phyloP scores from a whole-genome alignment of 1,284 basidiomycete genomes.

The Vanrija sp. region DNA sequence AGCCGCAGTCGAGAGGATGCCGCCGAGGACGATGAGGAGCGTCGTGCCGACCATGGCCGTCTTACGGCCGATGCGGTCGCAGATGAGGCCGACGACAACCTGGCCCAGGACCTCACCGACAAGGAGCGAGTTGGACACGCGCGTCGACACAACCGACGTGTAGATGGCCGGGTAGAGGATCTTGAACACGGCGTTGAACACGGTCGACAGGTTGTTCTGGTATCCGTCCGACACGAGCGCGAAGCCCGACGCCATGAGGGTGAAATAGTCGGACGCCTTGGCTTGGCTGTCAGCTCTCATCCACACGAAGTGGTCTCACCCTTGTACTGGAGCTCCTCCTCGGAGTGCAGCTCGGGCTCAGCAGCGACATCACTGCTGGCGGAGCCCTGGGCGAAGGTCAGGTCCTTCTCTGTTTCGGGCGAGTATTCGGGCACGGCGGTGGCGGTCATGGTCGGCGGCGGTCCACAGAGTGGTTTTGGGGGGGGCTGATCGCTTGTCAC shows the following conservation, averaged over 20 bases:
- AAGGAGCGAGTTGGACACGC: conserved; percentile 68
- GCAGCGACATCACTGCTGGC: too few relatives aligned
- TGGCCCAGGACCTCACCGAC: conserved; percentile 55
- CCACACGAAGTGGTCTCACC: too few relatives aligned
- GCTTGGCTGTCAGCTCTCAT: conserved; percentile 1
- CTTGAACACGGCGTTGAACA: conserved; percentile 27
- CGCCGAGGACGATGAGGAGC: conserved; percentile 65
- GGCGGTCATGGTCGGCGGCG: too few relatives aligned
- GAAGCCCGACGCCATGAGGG: conserved; percentile 31
- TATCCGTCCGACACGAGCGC: conserved; percentile 40
- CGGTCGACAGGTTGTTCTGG: conserved; percentile 31
- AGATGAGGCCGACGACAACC: conserved; percentile 56
- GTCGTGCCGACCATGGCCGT: conserved; percentile 68
- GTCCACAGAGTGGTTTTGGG: too few relatives aligned
- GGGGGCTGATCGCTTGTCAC: too few relatives aligned
- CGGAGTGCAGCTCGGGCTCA: too few relatives aligned
- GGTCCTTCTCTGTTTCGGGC: too few relatives aligned
- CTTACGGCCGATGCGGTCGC: conserved; percentile 68
- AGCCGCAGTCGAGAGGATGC: conserved; percentile 67
- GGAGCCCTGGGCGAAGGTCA: too few relatives aligned
- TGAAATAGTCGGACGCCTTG: conserved; percentile 20
- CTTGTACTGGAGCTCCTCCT: too few relatives aligned
- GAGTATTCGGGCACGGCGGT: too few relatives aligned
- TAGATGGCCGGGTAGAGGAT: conserved; percentile 46
- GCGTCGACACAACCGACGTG: conserved; percentile 61